Conservation (phyloP, 352 stramenopile genomes). For the Phytopythium cucurbitacearum region DNA sequence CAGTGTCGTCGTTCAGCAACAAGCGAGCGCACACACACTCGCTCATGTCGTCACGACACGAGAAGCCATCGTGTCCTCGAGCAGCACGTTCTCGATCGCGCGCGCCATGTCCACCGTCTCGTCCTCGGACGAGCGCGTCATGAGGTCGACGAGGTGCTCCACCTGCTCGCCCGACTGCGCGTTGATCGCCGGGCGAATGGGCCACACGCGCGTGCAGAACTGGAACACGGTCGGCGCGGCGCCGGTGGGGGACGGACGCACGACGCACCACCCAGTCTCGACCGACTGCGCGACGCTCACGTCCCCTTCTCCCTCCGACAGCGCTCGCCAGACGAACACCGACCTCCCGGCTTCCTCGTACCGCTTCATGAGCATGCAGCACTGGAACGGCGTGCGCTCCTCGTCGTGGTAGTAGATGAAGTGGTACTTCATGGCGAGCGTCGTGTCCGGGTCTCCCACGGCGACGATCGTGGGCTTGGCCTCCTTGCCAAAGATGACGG, state of each 20-base stretch:
- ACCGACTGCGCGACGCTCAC: slow-evolving; percentile 39
- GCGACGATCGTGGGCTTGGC: slow-evolving; percentile 14
- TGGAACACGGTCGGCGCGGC: slow-evolving; percentile 1
- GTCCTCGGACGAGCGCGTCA: slow-evolving; percentile 4
- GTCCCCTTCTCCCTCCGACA: slow-evolving; percentile 24
- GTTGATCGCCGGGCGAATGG: neutral
- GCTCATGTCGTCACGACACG: neutral
- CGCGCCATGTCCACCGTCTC: slow-evolving; percentile 4
- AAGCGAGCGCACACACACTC: too few species aligned
- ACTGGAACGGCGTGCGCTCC: slow-evolving; percentile 7
- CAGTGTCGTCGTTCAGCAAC: too few species aligned
- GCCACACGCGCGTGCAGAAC: slow-evolving; percentile 6
- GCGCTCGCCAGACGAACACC: slow-evolving; percentile 43
- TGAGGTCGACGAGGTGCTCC: slow-evolving; percentile 5
- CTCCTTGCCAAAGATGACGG: slow-evolving; percentile 10
- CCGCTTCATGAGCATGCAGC: slow-evolving; percentile 11
- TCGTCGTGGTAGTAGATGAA: slow-evolving; percentile 8
- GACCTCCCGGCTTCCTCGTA: slow-evolving; percentile 35
- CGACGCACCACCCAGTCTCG: slow-evolving; percentile 40
- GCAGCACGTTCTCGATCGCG: slow-evolving; percentile 6
- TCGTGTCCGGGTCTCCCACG: slow-evolving; percentile 20
- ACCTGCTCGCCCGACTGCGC: neutral
- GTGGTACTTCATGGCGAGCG: slow-evolving; percentile 28
- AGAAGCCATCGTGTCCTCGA: slow-evolving; percentile 3
- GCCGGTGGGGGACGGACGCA: slow-evolving; percentile 6